A percentile compares a stretch with the other conserved stretches of the same genome.
Evolutionary conservation across 2,329 filamentous ascomycete species (phyloP).

Genomic region (Alternaria triticina): DNA sequence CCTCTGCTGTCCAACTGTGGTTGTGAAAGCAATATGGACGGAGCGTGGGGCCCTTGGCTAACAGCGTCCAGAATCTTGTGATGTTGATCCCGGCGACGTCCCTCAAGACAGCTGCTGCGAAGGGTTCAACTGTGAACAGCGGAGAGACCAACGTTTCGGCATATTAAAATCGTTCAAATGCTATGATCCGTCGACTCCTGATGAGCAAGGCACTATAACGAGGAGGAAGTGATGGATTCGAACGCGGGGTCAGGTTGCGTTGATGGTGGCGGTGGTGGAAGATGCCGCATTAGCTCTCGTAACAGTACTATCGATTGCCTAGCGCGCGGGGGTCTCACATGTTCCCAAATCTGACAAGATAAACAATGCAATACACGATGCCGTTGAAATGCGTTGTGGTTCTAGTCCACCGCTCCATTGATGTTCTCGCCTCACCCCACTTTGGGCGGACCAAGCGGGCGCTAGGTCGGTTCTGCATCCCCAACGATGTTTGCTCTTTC

Average conservation of each 20-base stretch:
- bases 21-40: background rate
- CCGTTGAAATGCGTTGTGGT: background rate
- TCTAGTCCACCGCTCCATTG: background rate
- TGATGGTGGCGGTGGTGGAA: background rate
- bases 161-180: background rate
- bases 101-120: background rate
- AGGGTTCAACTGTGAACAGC: background rate
- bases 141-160: background rate
- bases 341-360: background rate
- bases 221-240: background rate
- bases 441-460: background rate
- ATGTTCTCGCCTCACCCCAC: background rate
- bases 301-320: background rate
- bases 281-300: background rate
- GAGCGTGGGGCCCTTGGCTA: background rate
- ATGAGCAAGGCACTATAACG: background rate
- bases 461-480: background rate
- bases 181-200: background rate
- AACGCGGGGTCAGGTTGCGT: background rate
- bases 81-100: background rate
- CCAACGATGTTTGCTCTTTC: constrained; percentile 4
- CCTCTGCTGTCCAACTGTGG: background rate
- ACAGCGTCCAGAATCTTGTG: background rate
- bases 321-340: background rate
- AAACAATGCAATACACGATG: background rate